Evolutionary conservation across 2,329 filamentous ascomycete species (phyloP).

Genomic region (Colletotrichum abscissum): DNA sequence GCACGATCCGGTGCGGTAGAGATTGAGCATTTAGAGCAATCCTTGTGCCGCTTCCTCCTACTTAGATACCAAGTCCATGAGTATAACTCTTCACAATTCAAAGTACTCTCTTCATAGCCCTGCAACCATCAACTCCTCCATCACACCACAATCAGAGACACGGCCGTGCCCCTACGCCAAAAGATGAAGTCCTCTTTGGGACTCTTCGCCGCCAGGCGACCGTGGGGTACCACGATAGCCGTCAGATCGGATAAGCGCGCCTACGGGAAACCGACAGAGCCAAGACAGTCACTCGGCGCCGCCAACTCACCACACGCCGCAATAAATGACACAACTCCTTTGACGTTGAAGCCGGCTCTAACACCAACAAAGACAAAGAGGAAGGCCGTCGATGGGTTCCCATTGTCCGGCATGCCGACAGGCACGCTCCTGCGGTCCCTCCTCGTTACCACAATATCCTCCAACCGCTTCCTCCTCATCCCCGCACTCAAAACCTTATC

Average conservation of each 20-base stretch:
- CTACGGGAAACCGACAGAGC: conserved; percentile 29
- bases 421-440: conserved; percentile 52
- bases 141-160: background rate
- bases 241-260: conserved; percentile 12
- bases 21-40: background rate
- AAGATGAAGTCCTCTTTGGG: conserved; percentile 19
- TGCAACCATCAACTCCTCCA: background rate
- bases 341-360: background rate
- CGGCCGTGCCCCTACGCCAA: background rate
- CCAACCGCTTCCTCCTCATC: conserved; percentile 52
- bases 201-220: conserved; percentile 14
- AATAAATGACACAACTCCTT: background rate
- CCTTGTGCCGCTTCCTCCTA: background rate
- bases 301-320: conserved; percentile 21
- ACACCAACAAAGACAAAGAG: background rate
- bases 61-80: background rate
- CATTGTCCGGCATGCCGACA: conserved; percentile 45
- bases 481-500: conserved; percentile 50
- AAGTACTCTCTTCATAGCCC: background rate
- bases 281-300: conserved; percentile 19
- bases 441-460: conserved; percentile 58
- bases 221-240: conserved; percentile 10
- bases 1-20: background rate
- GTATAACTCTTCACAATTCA: background rate
- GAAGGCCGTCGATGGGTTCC: conserved; percentile 22